phyloP scores from a whole-genome alignment of 202 grass and related monocot genomes.

The Bolboschoenoplectus hybrid region DNA sequence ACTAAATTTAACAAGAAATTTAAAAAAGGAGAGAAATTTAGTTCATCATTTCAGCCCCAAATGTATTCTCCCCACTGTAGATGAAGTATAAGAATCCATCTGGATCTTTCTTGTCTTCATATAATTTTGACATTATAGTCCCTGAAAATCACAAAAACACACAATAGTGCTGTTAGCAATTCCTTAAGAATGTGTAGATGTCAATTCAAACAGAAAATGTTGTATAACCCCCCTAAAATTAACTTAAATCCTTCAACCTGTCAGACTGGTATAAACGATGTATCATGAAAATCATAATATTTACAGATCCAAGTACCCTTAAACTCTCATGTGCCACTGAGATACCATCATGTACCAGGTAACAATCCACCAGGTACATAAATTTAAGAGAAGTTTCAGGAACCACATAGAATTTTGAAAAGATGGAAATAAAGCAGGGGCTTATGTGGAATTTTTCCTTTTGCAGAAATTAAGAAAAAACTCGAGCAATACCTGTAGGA shows the following conservation, averaged over 20 bases:
- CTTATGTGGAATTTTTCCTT: background rate
- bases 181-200: background rate
- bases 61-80: constrained; percentile 51
- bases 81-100: constrained; percentile 51
- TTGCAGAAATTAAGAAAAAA: background rate
- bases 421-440: background rate
- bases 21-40: constrained; percentile 19
- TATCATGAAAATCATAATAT: background rate
- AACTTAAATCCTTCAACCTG: background rate
- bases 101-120: constrained; percentile 47
- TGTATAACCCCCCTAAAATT: constrained; percentile 6
- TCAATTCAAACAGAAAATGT: background rate
- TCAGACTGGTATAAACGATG: background rate
- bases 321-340: background rate
- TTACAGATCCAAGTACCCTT: background rate
- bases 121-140: constrained; percentile 43
- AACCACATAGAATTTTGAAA: background rate
- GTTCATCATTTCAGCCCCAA: constrained; percentile 39
- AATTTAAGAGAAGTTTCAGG: background rate
- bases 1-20: constrained; percentile 16
- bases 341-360: background rate
- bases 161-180: background rate
- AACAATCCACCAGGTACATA: background rate
- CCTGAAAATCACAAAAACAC: constrained; percentile 31
- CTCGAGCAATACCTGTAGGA: constrained; percentile 38